A percentile compares a stretch with the other conserved stretches of the same genome.
Conservation (phyloP, 768 basidiomycete species). For the Austroboletus eburneus region DNA sequence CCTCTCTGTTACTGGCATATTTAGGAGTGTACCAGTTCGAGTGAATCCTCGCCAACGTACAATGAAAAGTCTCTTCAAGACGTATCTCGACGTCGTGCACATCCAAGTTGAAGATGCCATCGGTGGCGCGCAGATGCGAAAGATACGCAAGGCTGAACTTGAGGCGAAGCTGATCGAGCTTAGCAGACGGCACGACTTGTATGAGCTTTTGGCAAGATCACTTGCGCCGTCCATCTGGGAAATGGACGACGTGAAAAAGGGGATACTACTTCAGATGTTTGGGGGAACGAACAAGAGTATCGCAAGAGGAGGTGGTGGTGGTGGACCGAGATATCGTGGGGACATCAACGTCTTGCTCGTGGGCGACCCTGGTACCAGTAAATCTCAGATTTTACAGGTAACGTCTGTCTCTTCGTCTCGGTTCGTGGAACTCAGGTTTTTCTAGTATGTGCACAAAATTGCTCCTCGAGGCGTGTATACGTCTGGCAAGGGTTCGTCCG, state of each 20-base stretch:
- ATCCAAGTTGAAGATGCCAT: slow-evolving; percentile 56
- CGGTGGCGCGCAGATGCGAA: slow-evolving; percentile 33
- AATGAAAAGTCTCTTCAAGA: slow-evolving; percentile 96
- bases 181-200: slow-evolving; percentile 73
- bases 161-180: slow-evolving; percentile 75
- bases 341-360: slow-evolving; percentile 98
- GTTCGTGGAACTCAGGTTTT: background rate
- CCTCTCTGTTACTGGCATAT: slow-evolving; percentile 87
- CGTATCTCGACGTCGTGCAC: slow-evolving; percentile 94
- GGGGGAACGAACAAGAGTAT: slow-evolving; percentile 98
- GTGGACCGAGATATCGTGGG: slow-evolving; percentile 93
- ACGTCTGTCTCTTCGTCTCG: slow-evolving; percentile 10
- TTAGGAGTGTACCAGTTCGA: slow-evolving; percentile 91
- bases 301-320: slow-evolving; percentile 87
- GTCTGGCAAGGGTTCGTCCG: slow-evolving; percentile 96
- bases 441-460: slow-evolving; percentile 96
- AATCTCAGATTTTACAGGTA: slow-evolving; percentile 92
- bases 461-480: slow-evolving; percentile 97
- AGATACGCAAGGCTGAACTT: slow-evolving; percentile 59
- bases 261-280: slow-evolving; percentile 91
- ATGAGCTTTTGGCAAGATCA: slow-evolving; percentile 77
- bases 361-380: slow-evolving; percentile 96
- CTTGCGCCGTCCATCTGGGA: slow-evolving; percentile 96
- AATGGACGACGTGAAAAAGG: slow-evolving; percentile 99
- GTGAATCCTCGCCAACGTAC: slow-evolving; percentile 89